A percentile compares a stretch with the other conserved stretches of the same genome.
These are phyloP conservation scores for Aegilops umbellulata DNA, from an alignment of 176 grass and related monocot species.

Conservation along the genomic window DNA sequence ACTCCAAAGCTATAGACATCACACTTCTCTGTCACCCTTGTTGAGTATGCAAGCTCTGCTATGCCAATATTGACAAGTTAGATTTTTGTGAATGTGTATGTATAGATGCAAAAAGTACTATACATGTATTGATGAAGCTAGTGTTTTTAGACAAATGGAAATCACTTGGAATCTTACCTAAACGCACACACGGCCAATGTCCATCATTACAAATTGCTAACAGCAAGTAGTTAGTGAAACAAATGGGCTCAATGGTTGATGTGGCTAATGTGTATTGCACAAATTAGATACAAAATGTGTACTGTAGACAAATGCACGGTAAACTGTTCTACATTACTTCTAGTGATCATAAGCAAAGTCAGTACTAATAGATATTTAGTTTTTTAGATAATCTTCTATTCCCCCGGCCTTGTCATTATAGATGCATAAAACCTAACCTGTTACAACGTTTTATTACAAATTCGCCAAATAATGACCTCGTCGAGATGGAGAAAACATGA, in stretches of 20 bases:
- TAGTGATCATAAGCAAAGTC: not conserved
- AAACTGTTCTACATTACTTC: not conserved
- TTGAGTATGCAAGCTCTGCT: not conserved
- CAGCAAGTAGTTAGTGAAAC: not conserved
- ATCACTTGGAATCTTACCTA: not conserved
- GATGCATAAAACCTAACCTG: not conserved
- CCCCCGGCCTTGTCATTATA: not conserved
- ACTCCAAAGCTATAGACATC: conserved; percentile 5
- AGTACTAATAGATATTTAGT: not conserved
- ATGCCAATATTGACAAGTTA: not conserved
- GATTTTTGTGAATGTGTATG: not conserved
- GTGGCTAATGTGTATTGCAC: not conserved
- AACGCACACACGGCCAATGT: not conserved
- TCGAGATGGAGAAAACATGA: not conserved
- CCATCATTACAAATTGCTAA: not conserved
- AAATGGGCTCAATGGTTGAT: not conserved
- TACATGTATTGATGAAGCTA: not conserved
- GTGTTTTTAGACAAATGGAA: not conserved
- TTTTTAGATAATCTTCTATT: not conserved
- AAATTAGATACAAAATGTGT: not conserved
- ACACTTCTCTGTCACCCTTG: conserved; percentile 8
- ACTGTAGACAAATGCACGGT: not conserved
- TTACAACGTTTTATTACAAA: not conserved
- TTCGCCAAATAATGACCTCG: not conserved
- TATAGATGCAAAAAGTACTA: not conserved